phyloP scores from a whole-genome alignment of 306 rosid species.

The Gastrolobium villosum region DNA sequence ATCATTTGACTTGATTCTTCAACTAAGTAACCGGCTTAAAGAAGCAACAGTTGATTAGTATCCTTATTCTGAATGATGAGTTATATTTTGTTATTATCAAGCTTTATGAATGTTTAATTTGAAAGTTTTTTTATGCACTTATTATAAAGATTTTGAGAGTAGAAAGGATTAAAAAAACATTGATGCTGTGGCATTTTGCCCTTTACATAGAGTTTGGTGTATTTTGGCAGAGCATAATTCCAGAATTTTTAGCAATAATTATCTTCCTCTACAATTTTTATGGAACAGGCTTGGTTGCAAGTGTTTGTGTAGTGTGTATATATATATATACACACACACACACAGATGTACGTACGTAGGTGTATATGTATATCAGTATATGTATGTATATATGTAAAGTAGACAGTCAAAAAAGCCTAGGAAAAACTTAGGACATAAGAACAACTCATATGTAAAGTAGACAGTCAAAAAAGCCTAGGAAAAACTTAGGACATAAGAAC shows the following conservation, averaged over 20 bases:
- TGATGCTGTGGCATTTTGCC: background rate
- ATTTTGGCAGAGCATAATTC: background rate
- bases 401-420: too few relatives aligned
- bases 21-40: slow-evolving; percentile 19
- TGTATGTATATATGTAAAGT: too few relatives aligned
- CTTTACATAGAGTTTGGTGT: background rate
- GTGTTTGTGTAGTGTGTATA: too few relatives aligned
- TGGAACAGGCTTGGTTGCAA: background rate
- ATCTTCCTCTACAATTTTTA: background rate
- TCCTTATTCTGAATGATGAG: slow-evolving; percentile 27
- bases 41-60: slow-evolving; percentile 11
- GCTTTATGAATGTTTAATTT: slow-evolving; percentile 13
- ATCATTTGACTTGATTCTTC: slow-evolving; percentile 7
- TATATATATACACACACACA: too few relatives aligned
- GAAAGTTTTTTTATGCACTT: background rate
- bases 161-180: background rate
- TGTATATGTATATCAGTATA: too few relatives aligned
- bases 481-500: too few relatives aligned
- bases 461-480: too few relatives aligned
- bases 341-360: too few relatives aligned
- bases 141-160: background rate
- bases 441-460: too few relatives aligned
- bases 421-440: too few relatives aligned
- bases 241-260: background rate
- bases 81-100: background rate